These are phyloP conservation scores for Aspergillus nanangensis DNA, from an alignment of 495 filamentous ascomycete species.

Conservation along the genomic window DNA sequence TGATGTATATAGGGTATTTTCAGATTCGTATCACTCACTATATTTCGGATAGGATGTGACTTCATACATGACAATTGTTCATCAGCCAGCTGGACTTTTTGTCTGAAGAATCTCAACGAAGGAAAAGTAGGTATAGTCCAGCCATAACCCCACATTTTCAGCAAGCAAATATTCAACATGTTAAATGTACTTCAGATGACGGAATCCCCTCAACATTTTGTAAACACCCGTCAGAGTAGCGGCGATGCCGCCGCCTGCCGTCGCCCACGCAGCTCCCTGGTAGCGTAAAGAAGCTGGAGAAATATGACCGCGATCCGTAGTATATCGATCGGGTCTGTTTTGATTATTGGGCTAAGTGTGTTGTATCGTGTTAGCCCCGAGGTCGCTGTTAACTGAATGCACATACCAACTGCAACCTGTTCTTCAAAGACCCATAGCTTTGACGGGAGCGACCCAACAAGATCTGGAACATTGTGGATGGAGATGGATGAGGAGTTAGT, in stretches of 20 bases:
- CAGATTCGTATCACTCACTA: too few species aligned
- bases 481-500: background rate
- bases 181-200: conserved; percentile 26
- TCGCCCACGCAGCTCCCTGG: conserved; percentile 27
- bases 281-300: conserved; percentile 19
- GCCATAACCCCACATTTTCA: too few species aligned
- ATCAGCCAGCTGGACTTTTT: too few species aligned
- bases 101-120: too few species aligned
- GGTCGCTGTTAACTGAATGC: background rate
- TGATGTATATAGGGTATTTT: too few species aligned
- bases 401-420: background rate
- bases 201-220: conserved; percentile 26
- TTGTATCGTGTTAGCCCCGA: background rate
- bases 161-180: too few species aligned
- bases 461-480: background rate
- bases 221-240: conserved; percentile 28
- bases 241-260: conserved; percentile 26
- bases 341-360: background rate
- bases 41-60: too few species aligned
- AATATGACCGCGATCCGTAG: conserved; percentile 8
- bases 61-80: too few species aligned
- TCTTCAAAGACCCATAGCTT: background rate
- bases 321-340: background rate
- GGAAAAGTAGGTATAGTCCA: too few species aligned
- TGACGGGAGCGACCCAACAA: background rate